Base-by-base conservation (phyloP, 2,329 filamentous ascomycete species). In the Metarhizium guizhouense region DNA sequence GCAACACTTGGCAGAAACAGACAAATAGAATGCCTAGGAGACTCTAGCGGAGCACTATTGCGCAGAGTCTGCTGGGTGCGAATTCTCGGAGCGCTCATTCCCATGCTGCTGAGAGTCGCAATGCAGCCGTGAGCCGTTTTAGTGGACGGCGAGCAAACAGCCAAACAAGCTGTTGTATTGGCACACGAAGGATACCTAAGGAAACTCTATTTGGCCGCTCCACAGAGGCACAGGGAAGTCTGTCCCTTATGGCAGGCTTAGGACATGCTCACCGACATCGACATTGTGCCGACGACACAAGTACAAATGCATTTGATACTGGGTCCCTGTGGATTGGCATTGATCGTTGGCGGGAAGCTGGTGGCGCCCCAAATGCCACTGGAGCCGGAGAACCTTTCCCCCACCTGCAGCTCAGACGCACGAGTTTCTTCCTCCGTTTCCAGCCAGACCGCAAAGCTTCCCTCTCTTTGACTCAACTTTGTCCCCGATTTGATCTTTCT, bases 401-500 rank as follows among this genome's bases (percentile, higher is more conserved):
- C 25, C 25, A 25, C 25, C 25, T 25, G 25, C 25, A 25, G 25
- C 25, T 25, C 25, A 25, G 14, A 43, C 10, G 16, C 40, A 47
- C 43, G 20, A 47, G n/a, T 47, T 32, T 14, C 29, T 53, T 54
- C 40, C 34, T 54, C 29, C 42, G 38, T 51, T 25, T 32, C 48
- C 52, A 47, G 36, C 47, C 14, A 43, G 48, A 42, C 52, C 20
- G 42, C 52, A 56, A 18, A 34, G 38, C 52, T 54, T 42, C 40
- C 13, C 14, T 3, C 20, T 29, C 20, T 48, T 45, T 30, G 32
- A 16, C 40, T 6, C 45, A 48, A 14, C 25, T 16, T 1, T 6
- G 14, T 13, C 25, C 7, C 25, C 45, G 20, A 48, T 30, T 48
- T 30, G 45, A 29, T 16, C 25, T 16, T 16, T 48, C 11, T 29